Percentiles rank a stretch among this genome's conserved stretches.
Evolutionary conservation across 225 moss, liverwort and hornwort genomes (phyloP).

Genomic region (Polytrichum commune): DNA sequence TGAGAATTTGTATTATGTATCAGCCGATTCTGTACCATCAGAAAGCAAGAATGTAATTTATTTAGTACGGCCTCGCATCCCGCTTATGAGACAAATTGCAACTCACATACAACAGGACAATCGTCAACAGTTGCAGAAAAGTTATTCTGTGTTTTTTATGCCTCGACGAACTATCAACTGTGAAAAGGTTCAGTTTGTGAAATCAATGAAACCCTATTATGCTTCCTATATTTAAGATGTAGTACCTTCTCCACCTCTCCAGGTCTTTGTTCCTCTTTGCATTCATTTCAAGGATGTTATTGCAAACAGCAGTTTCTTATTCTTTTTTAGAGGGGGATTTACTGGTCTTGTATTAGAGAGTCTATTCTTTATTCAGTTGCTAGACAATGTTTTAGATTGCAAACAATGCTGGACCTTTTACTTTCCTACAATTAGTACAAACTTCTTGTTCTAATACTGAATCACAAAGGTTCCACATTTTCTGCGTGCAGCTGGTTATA

Average conservation of each 20-base stretch:
- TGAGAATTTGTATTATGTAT: slow-evolving; percentile 82
- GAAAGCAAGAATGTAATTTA: slow-evolving; percentile 93
- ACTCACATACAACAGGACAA: slow-evolving; percentile 77
- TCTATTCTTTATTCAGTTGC: too few species aligned
- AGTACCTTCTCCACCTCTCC: not conserved
- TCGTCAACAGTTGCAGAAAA: slow-evolving; percentile 64
- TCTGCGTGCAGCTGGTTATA: too few species aligned
- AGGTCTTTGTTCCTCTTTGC: not conserved
- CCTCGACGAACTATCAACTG: slow-evolving; percentile 89
- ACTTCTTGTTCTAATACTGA: too few species aligned
- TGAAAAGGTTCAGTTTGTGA: slow-evolving; percentile 59
- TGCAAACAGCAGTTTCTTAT: not conserved
- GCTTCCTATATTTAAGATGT: not conserved
- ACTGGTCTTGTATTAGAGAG: too few species aligned
- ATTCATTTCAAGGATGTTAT: not conserved
- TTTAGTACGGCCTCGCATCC: slow-evolving; percentile 73
- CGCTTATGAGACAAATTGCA: slow-evolving; percentile 85
- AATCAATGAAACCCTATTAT: not conserved
- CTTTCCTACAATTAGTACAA: too few species aligned
- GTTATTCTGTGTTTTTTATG: slow-evolving; percentile 73
- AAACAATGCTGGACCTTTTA: too few species aligned
- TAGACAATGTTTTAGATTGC: too few species aligned
- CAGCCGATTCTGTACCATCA: slow-evolving; percentile 67
- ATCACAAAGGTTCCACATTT: too few species aligned
- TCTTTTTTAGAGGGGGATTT: too few species aligned